Percentiles rank a stretch among this genome's conserved stretches.
phyloP scores from a whole-genome alignment of 108 stramenopile species.

The Poteriospumella lacustris region DNA sequence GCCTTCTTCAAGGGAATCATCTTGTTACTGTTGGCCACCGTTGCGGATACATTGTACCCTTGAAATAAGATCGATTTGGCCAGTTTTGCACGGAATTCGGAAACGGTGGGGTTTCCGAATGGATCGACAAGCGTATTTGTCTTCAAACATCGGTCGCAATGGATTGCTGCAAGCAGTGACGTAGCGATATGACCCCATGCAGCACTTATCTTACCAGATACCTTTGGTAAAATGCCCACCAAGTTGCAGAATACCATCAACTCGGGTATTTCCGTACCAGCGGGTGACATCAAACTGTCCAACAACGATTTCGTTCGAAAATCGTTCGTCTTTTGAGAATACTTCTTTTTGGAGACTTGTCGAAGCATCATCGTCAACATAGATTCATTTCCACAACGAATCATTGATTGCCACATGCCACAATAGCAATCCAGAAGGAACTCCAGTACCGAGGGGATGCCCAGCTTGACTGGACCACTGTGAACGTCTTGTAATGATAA shows the following conservation, averaged over 20 bases:
- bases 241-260: background rate
- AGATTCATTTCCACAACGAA: background rate
- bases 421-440: background rate
- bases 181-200: background rate
- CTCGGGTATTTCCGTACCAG: background rate
- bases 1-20: background rate
- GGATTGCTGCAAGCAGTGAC: background rate
- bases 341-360: background rate
- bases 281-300: background rate
- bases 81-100: background rate
- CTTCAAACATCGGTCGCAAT: background rate
- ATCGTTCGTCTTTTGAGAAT: constrained; percentile 8
- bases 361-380: constrained; percentile 1
- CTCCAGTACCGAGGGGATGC: background rate
- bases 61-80: background rate
- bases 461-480: too few species aligned
- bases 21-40: background rate
- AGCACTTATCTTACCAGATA: background rate
- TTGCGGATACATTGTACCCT: background rate
- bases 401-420: background rate
- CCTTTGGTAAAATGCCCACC: background rate
- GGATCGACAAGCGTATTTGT: background rate
- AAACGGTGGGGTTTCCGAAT: background rate
- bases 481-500: too few species aligned
- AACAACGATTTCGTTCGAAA: background rate